phyloP scores from a whole-genome alignment of 345 rosid species.

The Eucalyptus tenuipes region DNA sequence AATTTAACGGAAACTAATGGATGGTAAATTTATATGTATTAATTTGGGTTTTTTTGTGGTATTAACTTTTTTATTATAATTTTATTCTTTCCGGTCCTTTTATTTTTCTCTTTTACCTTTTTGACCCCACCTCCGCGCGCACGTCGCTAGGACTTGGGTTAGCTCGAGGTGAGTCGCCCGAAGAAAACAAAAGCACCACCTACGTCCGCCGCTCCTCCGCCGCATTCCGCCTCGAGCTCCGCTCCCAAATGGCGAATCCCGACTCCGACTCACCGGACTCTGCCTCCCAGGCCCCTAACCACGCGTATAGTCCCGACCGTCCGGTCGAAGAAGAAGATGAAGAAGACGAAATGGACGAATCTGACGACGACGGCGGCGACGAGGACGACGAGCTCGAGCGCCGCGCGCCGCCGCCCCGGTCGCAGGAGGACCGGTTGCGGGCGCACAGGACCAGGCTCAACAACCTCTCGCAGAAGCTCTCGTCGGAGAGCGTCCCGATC shows the following conservation, averaged over 20 bases:
- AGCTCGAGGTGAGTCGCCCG: neutral
- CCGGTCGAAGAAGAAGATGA: neutral
- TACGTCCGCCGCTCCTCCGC: neutral
- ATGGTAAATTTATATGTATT: accelerated
- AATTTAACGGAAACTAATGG: accelerated
- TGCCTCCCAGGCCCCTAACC: neutral
- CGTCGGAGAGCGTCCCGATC: slow-evolving; percentile 38
- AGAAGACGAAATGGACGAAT: slow-evolving; percentile 10
- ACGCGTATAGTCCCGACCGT: neutral
- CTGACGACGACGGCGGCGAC: slow-evolving; percentile 16
- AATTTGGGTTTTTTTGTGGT: accelerated
- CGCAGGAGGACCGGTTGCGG: slow-evolving; percentile 13
- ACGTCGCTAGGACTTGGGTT: neutral
- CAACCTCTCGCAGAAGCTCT: slow-evolving; percentile 34
- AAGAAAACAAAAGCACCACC: neutral
- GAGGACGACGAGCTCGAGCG: slow-evolving; percentile 10
- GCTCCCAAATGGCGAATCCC: neutral
- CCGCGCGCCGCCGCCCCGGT: neutral
- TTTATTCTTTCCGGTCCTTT: neutral
- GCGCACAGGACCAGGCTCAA: slow-evolving; percentile 25
- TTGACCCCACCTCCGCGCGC: neutral
- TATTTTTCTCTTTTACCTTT: neutral
- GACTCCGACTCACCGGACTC: neutral
- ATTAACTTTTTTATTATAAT: neutral
- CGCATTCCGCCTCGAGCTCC: neutral